Base-by-base conservation (phyloP, 371 early-diverging fungal species). In the Lichtheimia hyalospora region DNA sequence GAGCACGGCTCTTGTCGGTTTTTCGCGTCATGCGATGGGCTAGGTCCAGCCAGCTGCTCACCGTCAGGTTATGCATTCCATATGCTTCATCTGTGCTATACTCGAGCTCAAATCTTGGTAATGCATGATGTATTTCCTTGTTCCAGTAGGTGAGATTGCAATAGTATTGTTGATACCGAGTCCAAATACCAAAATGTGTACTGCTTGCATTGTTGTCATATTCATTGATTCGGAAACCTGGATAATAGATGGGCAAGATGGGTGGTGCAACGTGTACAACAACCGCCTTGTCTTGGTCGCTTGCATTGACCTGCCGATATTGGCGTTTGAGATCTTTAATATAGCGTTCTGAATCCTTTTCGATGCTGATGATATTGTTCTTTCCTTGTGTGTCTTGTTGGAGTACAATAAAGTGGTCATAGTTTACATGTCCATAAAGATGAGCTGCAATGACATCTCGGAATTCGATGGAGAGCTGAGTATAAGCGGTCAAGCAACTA, bases 361-460 rank as follows among this genome's bases (percentile, higher is more conserved):
- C 66, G 0, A 54, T 40, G 48, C 20, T 16, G 10, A 42, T n/a
- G 21, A 14, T 13, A 46, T 34, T 54, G 1, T 54, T 25, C 43
- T 21, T 14, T 52, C 49, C 48, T 34, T 34, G 34, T 27, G 27
- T 27, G n/a, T 27, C 34, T 34, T 34, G 10, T 34, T 34, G 34
- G 3, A 71, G 56, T 0, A 67, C 16, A 20, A 60, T 62, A 40
- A 90, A 87, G 53, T 86, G 83, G 59, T 92, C 92, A 57, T 83
- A 77, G 66, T 92, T 92, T 66, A 84, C 83, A 68, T 92, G 92
- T 5, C 92, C 92, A 61, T 79, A 90, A 58, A 91, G 62, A 69
- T 89, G 89, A 20, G 85, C 87, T 12, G 78, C 70, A 49, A 92
- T 86, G 5, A 79, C 63, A 41, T 88, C 83, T 61, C 73, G 64